Evolutionary conservation across 1,139 yeast genomes (phyloP).

Genomic region (Yamadazyma diospyri): DNA sequence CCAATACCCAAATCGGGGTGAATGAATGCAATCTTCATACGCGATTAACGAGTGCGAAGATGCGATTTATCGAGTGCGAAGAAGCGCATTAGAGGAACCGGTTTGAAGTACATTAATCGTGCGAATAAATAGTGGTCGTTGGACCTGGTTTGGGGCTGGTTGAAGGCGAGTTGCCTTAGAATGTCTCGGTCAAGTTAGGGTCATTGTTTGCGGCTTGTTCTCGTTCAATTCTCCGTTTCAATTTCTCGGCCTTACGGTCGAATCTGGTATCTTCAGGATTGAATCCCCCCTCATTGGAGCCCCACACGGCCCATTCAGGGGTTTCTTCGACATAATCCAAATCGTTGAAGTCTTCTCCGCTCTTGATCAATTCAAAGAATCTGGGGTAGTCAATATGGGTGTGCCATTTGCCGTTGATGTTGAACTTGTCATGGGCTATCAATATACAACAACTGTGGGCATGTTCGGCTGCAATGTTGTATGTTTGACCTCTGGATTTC

Average conservation of each 20-base stretch:
- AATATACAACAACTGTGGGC: slow-evolving; percentile 93
- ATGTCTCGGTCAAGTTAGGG: too few relatives aligned
- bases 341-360: slow-evolving; percentile 66
- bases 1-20: slow-evolving; percentile 97
- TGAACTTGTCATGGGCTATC: slow-evolving; percentile 73
- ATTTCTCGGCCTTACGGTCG: slow-evolving; percentile 64
- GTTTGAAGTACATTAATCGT: too few relatives aligned
- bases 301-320: slow-evolving; percentile 91
- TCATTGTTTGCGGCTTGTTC: slow-evolving; percentile 29
- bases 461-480: slow-evolving; percentile 91
- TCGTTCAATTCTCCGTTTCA: slow-evolving; percentile 41
- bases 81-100: too few relatives aligned
- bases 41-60: too few relatives aligned
- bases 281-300: slow-evolving; percentile 82
- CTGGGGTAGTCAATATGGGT: slow-evolving; percentile 83
- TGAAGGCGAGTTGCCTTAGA: too few relatives aligned
- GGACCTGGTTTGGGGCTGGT: too few relatives aligned
- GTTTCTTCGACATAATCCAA: slow-evolving; percentile 79
- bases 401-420: slow-evolving; percentile 72
- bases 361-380: slow-evolving; percentile 67
- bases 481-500: slow-evolving; percentile 57
- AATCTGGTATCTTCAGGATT: slow-evolving; percentile 77
- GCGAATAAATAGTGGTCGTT: too few relatives aligned
- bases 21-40: slow-evolving; percentile 62
- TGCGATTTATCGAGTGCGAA: too few relatives aligned